Evolutionary conservation across 768 basidiomycete genomes (phyloP).

Genomic region (Suillus hirtellus): DNA sequence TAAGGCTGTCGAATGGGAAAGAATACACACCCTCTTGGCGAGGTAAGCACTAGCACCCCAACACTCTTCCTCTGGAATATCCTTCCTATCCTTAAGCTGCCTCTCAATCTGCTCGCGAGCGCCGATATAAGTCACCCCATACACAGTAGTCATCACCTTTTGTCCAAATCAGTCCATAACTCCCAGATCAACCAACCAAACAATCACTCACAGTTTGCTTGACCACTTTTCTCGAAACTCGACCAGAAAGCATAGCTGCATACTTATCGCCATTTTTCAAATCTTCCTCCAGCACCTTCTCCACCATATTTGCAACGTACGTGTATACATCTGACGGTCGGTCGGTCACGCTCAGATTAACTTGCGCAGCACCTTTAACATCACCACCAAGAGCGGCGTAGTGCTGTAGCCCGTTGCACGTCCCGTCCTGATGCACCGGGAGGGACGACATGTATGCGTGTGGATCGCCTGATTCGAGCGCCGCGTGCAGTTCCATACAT

Average conservation of each 20-base stretch:
- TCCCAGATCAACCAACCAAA: not conserved
- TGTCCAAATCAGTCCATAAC: not conserved
- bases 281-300: conserved; percentile 61
- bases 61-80: conserved; percentile 69
- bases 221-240: conserved; percentile 89
- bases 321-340: conserved; percentile 95
- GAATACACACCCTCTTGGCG: conserved; percentile 59
- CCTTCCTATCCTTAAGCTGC: conserved; percentile 77
- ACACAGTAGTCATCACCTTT: conserved; percentile 98
- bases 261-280: conserved; percentile 47
- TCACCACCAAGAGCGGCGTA: conserved; percentile 98
- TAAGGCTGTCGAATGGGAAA: not conserved
- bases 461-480: conserved; percentile 68
- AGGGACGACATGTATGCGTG: conserved; percentile 61
- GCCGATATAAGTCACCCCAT: conserved; percentile 94
- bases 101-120: conserved; percentile 93
- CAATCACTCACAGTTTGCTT: conserved; percentile 81
- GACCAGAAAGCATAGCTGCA: conserved; percentile 69
- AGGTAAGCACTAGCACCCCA: conserved; percentile 79
- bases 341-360: conserved; percentile 84
- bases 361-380: conserved; percentile 81
- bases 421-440: conserved; percentile 98
- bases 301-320: conserved; percentile 85
- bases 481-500: conserved; percentile 84
- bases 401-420: conserved; percentile 97